Conservation (phyloP, 2,329 filamentous ascomycete species). For the Fusarium bactridioides region DNA sequence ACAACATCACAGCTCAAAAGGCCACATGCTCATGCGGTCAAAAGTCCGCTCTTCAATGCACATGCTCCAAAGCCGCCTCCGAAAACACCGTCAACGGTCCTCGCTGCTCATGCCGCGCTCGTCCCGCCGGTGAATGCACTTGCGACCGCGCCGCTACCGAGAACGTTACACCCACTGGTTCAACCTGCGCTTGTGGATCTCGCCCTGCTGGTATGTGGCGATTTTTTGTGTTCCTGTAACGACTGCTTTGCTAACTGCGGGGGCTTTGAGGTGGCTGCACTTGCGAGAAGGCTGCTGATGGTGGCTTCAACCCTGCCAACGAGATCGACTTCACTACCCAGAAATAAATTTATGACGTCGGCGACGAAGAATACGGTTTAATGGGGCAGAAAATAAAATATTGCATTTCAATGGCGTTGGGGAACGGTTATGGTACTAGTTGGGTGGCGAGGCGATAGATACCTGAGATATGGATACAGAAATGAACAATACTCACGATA, state of each 20-base stretch:
- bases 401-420: slow-evolving; percentile 34
- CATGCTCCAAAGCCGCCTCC: slow-evolving; percentile 75
- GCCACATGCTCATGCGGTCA: slow-evolving; percentile 89
- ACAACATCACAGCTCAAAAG: slow-evolving; percentile 59
- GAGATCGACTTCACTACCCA: slow-evolving; percentile 90
- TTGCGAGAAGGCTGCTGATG: slow-evolving; percentile 77
- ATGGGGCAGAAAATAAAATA: not conserved
- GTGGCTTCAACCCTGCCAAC: slow-evolving; percentile 66
- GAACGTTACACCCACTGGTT: slow-evolving; percentile 68
- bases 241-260: slow-evolving; percentile 18
- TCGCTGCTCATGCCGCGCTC: slow-evolving; percentile 83
- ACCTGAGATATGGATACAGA: slow-evolving; percentile 7
- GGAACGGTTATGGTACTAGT: slow-evolving; percentile 3
- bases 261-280: slow-evolving; percentile 72
- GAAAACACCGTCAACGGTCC: slow-evolving; percentile 80
- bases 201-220: slow-evolving; percentile 69
- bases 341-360: slow-evolving; percentile 18
- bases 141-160: slow-evolving; percentile 77
- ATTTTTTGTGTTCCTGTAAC: not conserved
- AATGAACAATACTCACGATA: not conserved
- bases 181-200: slow-evolving; percentile 79
- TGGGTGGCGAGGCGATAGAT: slow-evolving; percentile 20
- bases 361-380: not conserved
- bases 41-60: slow-evolving; percentile 85
- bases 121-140: slow-evolving; percentile 81